phyloP scores from a whole-genome alignment of 2,329 filamentous ascomycete species.

The Colletotrichum sp. region DNA sequence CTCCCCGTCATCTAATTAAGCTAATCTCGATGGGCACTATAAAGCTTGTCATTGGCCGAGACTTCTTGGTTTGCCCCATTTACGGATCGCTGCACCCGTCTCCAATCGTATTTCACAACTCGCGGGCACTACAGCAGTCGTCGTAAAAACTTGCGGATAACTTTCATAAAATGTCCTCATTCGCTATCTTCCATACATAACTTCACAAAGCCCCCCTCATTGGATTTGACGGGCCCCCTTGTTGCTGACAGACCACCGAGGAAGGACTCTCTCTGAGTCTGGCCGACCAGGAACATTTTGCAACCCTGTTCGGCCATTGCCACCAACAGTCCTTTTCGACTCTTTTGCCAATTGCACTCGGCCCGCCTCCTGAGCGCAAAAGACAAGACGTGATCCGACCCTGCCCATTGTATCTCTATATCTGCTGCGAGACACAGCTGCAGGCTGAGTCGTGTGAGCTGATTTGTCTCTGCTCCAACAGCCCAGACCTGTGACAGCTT shows the following conservation, averaged over 20 bases:
- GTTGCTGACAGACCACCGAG: neutral
- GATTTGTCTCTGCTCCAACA: neutral
- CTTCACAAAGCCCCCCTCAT: neutral
- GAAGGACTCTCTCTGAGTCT: neutral
- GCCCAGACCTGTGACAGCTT: neutral
- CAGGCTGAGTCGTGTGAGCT: neutral
- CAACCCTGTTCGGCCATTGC: neutral
- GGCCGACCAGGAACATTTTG: neutral
- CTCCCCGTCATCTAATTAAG: slow-evolving; percentile 6
- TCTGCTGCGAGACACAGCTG: neutral
- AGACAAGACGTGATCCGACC: neutral
- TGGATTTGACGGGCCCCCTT: neutral
- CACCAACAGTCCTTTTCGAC: neutral
- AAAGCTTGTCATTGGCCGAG: slow-evolving; percentile 22
- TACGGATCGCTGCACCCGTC: neutral
- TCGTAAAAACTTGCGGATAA: neutral
- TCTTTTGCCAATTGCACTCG: neutral
- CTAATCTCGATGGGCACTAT: slow-evolving; percentile 14
- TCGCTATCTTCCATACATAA: neutral
- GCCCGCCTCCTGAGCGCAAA: neutral
- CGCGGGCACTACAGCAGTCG: neutral
- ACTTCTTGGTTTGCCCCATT: neutral
- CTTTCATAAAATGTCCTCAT: neutral
- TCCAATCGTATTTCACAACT: neutral
- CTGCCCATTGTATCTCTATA: neutral